Percentiles rank a stretch among this genome's conserved stretches.
These are phyloP conservation scores for Populus hybrid DNA, from an alignment of 441 rosid genomes.

Conservation along the genomic window DNA sequence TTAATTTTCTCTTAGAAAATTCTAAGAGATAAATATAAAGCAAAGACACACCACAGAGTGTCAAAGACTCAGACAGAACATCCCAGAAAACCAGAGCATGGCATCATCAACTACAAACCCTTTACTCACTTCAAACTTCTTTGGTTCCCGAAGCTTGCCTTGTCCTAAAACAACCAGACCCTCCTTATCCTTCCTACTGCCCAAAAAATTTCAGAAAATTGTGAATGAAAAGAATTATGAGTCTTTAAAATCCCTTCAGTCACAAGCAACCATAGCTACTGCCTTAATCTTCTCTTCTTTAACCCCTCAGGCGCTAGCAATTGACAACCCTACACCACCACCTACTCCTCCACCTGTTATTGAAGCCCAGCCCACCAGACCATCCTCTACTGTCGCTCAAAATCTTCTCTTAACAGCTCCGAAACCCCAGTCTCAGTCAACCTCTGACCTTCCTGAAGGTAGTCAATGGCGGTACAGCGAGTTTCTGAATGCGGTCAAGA, in stretches of 20 bases:
- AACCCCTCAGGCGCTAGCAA: slow-evolving; percentile 60
- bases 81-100: slow-evolving; percentile 14
- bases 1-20: too few species aligned
- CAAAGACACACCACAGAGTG: too few species aligned
- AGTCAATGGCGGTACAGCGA: slow-evolving; percentile 95
- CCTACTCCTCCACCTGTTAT: slow-evolving; percentile 46
- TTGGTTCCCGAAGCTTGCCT: slow-evolving; percentile 39
- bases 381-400: slow-evolving; percentile 61
- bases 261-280: slow-evolving; percentile 59
- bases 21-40: too few species aligned
- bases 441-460: slow-evolving; percentile 82
- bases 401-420: slow-evolving; percentile 73
- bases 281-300: slow-evolving; percentile 55
- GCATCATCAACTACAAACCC: slow-evolving; percentile 41
- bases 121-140: slow-evolving; percentile 51
- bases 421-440: slow-evolving; percentile 53
- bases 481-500: slow-evolving; percentile 85
- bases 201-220: slow-evolving; percentile 25
- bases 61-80: too few species aligned
- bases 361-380: slow-evolving; percentile 53
- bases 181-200: slow-evolving; percentile 13
- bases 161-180: slow-evolving; percentile 48
- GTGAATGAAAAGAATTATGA: slow-evolving; percentile 19
- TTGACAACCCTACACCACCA: slow-evolving; percentile 37
- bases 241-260: slow-evolving; percentile 22